Percentiles rank a stretch among this genome's conserved stretches.
Conservation (phyloP, 129 eudicot species). For the Artemisia tridentata region DNA sequence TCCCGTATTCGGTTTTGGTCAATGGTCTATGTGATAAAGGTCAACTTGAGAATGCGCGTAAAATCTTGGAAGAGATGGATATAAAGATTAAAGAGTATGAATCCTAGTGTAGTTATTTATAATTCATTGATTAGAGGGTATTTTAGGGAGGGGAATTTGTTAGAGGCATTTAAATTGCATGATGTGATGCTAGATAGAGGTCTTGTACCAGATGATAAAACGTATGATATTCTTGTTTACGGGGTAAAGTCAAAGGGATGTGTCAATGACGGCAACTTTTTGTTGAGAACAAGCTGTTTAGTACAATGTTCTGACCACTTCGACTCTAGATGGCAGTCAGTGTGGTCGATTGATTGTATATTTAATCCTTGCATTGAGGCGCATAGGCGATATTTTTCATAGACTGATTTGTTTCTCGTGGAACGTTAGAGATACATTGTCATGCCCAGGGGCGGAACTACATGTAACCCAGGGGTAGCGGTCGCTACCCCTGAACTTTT, state of each 20-base stretch:
- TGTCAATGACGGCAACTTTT: conserved; percentile 25
- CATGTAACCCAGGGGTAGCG: too few species aligned
- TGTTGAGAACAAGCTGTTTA: conserved; percentile 16
- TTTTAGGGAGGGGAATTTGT: conserved; percentile 83
- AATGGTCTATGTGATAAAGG: conserved; percentile 75
- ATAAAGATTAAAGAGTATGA: conserved; percentile 40
- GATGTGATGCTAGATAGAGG: conserved; percentile 94
- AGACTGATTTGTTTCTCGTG: too few species aligned
- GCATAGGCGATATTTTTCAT: too few species aligned
- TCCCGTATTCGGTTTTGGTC: conserved; percentile 59
- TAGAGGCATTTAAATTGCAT: conserved; percentile 81
- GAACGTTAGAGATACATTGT: too few species aligned
- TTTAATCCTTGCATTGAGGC: too few species aligned
- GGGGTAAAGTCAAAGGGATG: conserved; percentile 47
- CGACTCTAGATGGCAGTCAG: conserved; percentile 1
- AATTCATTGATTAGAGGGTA: conserved; percentile 63
- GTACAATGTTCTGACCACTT: conserved; percentile 6
- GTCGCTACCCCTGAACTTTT: too few species aligned
- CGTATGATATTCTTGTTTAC: conserved; percentile 74
- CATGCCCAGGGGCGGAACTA: too few species aligned
- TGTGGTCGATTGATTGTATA: conserved; percentile 11
- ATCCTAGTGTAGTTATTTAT: conserved; percentile 67
- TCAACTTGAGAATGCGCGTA: conserved; percentile 65
- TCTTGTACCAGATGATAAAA: conserved; percentile 64
- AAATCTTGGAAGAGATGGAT: conserved; percentile 61